phyloP scores from a whole-genome alignment of 225 moss, liverwort and hornwort genomes.

The Marchantia paleacea region DNA sequence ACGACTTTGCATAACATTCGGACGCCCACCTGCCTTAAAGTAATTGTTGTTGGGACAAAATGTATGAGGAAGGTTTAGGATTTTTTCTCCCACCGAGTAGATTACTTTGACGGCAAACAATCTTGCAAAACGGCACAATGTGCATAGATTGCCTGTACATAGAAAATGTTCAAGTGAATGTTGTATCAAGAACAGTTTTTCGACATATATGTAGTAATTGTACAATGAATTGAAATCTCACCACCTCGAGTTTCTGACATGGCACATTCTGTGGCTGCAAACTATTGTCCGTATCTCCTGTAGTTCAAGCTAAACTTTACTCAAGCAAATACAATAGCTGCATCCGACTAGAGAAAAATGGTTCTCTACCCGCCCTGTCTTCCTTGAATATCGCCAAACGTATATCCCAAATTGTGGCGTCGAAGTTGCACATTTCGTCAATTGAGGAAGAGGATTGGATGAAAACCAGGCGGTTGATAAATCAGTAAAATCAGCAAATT shows the following conservation, averaged over 20 bases:
- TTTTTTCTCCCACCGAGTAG: too few relatives aligned
- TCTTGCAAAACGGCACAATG: not conserved
- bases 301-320: not conserved
- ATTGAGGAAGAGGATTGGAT: not conserved
- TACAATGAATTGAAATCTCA: conserved; percentile 5
- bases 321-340: too few relatives aligned
- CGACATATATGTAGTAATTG: not conserved
- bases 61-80: too few relatives aligned
- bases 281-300: not conserved
- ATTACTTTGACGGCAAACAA: too few relatives aligned
- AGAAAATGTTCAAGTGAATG: not conserved
- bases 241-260: not conserved
- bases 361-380: not conserved
- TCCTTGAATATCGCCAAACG: not conserved
- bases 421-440: not conserved
- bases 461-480: not conserved
- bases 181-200: not conserved
- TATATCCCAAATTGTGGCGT: not conserved
- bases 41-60: too few relatives aligned
- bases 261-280: not conserved
- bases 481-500: conserved; percentile 6
- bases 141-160: not conserved
- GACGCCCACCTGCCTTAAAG: too few relatives aligned
- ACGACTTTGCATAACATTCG: too few relatives aligned
- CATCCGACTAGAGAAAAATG: not conserved